Evolutionary conservation across 441 rosid species (phyloP), one percentile per base, ranked within the genome.

Genomic region (Eutrema salsugineum): DNA sequence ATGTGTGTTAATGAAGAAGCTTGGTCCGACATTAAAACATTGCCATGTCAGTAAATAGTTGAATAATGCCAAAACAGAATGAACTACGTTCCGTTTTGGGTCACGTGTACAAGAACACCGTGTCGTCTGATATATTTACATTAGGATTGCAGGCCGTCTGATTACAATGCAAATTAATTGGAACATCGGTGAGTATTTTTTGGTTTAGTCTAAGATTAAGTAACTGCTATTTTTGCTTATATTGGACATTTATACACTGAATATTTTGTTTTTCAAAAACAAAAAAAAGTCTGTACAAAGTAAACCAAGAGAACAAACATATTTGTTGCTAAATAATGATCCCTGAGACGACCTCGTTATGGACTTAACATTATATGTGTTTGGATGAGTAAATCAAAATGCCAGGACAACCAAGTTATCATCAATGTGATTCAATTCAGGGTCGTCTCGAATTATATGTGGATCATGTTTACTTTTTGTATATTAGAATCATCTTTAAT

Each of bases 11-110:
- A 24, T 27, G 51, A 42, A 16, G 38, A 6, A n/a, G 56, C 11
- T 67, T 51, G 61, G 73, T 43, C 62, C 11, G 60, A n/a, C 4
- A 38, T 56, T 28, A 8, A 43, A 11, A 19, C 42, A n/a, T 33
- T 51, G 68, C 68, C 68, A 74, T 63, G 73, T 74, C 78, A 50
- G 30, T 38, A 17, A 6, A 64, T 44, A 44, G 7, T 11, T 17
- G 14, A 36, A 33, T 47, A 17, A 39, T 8, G 61, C 47, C 50
- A 57, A 58, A 58, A 47, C 14, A 17, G 4, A 39, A 5, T 30
- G 0, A 57, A 66, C 38, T 73, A 48, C 71, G 15, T 11, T 16
- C 63, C 73, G 68, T 51, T 49, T 36, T 5, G 5, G 8, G 0
- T 51, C 69, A 50, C 68, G 57, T 74, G 78, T 17, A 3, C n/a